Percentiles rank a stretch among this genome's conserved stretches.
phyloP scores from a whole-genome alignment of 2,329 filamentous ascomycete species.

The Stagonosporopsis vannaccii region DNA sequence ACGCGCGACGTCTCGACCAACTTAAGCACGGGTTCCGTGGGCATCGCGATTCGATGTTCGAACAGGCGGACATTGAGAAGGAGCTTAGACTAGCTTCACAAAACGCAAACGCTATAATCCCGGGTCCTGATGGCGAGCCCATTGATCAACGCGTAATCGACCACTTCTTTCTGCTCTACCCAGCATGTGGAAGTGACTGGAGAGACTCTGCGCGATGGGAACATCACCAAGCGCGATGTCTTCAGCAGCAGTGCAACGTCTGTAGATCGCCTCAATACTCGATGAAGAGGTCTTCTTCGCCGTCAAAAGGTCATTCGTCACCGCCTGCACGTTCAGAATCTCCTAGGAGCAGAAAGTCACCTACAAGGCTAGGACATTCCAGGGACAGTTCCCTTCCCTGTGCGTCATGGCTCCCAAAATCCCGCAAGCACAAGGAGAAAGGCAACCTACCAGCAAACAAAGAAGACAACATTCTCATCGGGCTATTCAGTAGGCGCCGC shows the following conservation, averaged over 20 bases:
- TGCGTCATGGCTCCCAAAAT: not conserved
- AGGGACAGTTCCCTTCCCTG: not conserved
- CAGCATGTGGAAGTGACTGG: constrained; percentile 10
- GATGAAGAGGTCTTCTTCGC: not conserved
- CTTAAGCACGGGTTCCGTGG: not conserved
- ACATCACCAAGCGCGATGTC: not conserved
- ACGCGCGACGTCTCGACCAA: constrained; percentile 1
- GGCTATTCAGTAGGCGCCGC: not conserved
- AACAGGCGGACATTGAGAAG: not conserved
- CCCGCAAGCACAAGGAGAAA: not conserved
- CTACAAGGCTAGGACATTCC: not conserved
- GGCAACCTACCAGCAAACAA: not conserved
- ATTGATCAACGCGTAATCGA: constrained; percentile 5
- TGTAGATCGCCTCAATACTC: not conserved
- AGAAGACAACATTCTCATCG: no score
- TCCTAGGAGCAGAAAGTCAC: not conserved
- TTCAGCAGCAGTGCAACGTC: not conserved
- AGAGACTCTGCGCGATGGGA: constrained; percentile 10
- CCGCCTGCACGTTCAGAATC: not conserved
- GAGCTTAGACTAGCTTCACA: not conserved
- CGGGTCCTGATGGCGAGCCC: not conserved
- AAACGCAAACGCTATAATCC: not conserved
- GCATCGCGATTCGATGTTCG: constrained; percentile 7
- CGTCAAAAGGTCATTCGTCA: not conserved
- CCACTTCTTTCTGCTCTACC: constrained; percentile 5